Base-by-base conservation (phyloP, 768 basidiomycete species). In the Xanthoconium purpureum region DNA sequence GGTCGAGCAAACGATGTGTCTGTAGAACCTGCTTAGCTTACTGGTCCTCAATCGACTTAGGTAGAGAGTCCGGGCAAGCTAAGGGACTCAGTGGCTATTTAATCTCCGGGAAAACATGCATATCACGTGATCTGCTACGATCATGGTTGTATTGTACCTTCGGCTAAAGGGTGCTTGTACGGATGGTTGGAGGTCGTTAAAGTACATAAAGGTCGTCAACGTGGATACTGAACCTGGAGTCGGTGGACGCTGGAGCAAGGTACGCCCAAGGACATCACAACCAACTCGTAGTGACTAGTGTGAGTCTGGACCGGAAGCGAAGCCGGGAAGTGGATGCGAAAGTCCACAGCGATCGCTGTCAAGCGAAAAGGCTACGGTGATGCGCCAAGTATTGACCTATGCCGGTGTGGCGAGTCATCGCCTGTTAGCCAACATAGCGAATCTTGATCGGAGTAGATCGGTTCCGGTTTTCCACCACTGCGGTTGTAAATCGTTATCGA, bases 391-490 rank as follows among this genome's bases (percentile, higher is more conserved):
- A 51, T 61, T 52, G 57, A 57, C 51, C 47, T 49, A 46, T 45
- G 50, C 52, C 49, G 45, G 58, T 56, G 55, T 43, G 55, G 53
- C 49, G 50, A 44, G 29, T 37, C 63, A 59, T 29, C 52, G 50
- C 57, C 4, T 30, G 71, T 73, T 76, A 91, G 71, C 87, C 87
- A 66, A 84, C 80, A 67, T 85, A 84, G 44, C 89, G 87, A 67
- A 91, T 85, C 75, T 89, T 91, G 76, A 89, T 84, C 14, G 80
- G 84, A 48, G 81, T 81, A 14, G 79, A 73, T 46, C 87, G 84
- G 66, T 78, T 84, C 52, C 88, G 86, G 46, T 81, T 77, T 75
- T 90, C 89, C 24, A 89, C 71, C 17, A 87, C 87, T 90, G 40
- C 51, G 15, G 8, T 24, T 12, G 10, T 2, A 46, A 2, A 29